Conservation (phyloP, 2,329 filamentous ascomycete genomes). For the Furcasterigmium sp. region DNA sequence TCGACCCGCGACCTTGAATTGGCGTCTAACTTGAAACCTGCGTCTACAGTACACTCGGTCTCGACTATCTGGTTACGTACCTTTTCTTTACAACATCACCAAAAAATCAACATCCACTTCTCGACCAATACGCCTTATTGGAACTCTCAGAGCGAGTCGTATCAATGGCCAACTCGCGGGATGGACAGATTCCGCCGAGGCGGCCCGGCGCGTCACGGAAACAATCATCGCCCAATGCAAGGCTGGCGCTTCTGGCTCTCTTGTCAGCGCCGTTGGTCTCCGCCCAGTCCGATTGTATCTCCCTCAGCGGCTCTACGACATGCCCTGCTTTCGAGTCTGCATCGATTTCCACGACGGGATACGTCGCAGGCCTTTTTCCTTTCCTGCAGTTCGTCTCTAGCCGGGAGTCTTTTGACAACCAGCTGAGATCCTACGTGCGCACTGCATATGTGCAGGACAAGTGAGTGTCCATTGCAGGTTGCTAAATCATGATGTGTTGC, state of each 20-base stretch:
- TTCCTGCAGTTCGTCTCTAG: constrained; percentile 82
- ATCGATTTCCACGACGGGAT: constrained; percentile 61
- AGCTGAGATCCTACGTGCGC: constrained; percentile 67
- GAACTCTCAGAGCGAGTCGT: no score
- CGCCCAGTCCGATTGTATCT: constrained; percentile 45
- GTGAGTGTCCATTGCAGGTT: constrained; percentile 48
- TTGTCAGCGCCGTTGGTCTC: constrained; percentile 31
- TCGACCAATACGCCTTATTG: no score
- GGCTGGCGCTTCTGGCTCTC: constrained; percentile 14
- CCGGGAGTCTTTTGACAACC: constrained; percentile 68
- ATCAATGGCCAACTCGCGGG: not conserved
- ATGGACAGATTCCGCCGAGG: not conserved
- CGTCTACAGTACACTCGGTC: not conserved
- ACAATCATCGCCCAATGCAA: not conserved
- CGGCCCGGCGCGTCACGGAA: not conserved
- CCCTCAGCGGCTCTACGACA: constrained; percentile 61
- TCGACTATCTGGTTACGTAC: not conserved
- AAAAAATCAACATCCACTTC: not conserved
- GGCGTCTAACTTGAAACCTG: not conserved
- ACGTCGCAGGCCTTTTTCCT: constrained; percentile 59
- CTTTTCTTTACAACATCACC: not conserved
- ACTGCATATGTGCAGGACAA: constrained; percentile 71
- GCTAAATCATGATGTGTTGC: not conserved
- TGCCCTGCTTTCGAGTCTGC: constrained; percentile 70
- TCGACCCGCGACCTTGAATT: not conserved